A percentile compares a stretch with the other conserved stretches of the same genome.
phyloP scores from a whole-genome alignment of 1,139 yeast genomes.

The Geotrichum klebahnii region DNA sequence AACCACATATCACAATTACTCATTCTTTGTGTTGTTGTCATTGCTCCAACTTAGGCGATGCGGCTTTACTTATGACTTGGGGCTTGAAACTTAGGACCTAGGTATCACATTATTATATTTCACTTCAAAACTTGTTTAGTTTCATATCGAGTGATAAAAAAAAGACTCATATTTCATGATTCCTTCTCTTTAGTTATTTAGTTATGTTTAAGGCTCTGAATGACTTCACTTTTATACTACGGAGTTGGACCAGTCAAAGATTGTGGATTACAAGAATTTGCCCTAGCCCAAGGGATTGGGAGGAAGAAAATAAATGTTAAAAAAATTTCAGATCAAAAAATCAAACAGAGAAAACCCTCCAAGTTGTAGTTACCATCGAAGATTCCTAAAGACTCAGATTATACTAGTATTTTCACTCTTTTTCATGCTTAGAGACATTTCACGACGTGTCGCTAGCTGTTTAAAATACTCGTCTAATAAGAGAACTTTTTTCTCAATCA shows the following conservation, averaged over 20 bases:
- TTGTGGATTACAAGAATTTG: neutral
- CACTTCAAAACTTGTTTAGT: too few relatives aligned
- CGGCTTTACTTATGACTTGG: conserved; percentile 1
- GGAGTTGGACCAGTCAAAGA: conserved; percentile 8
- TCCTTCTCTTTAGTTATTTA: too few relatives aligned
- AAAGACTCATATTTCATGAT: too few relatives aligned
- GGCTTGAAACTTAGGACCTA: neutral
- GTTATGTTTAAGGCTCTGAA: neutral
- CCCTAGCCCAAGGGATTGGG: conserved; percentile 1
- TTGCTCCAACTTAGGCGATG: neutral
- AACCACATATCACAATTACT: conserved; percentile 1
- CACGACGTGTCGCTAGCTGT: neutral
- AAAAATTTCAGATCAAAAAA: conserved; percentile 6
- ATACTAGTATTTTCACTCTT: neutral
- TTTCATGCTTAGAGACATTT: neutral
- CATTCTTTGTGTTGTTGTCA: neutral
- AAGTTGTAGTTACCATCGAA: neutral
- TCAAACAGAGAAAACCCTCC: too few relatives aligned
- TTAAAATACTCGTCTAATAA: neutral
- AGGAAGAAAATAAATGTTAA: neutral
- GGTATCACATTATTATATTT: too few relatives aligned
- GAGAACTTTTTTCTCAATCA: neutral
- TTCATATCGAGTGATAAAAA: too few relatives aligned
- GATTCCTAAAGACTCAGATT: neutral
- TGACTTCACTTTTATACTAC: too few relatives aligned